A percentile compares a stretch with the other conserved stretches of the same genome.
Conservation (phyloP, 2,329 filamentous ascomycete species). For the Diplodia sapinea region DNA sequence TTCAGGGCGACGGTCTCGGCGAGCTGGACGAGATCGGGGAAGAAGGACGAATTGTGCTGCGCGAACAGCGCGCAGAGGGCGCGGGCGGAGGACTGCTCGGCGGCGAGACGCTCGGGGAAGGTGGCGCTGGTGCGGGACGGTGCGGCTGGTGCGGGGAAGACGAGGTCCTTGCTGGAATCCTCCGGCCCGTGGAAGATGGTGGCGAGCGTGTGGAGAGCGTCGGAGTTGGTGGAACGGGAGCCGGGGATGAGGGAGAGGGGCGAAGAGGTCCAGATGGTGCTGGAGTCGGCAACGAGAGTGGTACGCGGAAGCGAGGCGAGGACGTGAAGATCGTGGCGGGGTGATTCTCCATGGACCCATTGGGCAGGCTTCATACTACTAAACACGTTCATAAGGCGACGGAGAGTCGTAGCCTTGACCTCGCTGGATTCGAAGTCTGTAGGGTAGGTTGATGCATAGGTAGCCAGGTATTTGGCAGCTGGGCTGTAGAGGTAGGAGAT, state of each 20-base stretch:
- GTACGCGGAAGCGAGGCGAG: slow-evolving; percentile 63
- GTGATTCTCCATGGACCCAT: slow-evolving; percentile 61
- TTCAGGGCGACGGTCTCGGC: slow-evolving; percentile 64
- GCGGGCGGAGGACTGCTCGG: slow-evolving; percentile 60
- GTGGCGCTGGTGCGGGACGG: slow-evolving; percentile 26
- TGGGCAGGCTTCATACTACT: slow-evolving; percentile 55
- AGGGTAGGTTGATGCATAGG: slow-evolving; percentile 61
- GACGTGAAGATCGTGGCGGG: slow-evolving; percentile 62
- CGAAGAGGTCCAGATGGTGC: slow-evolving; percentile 33
- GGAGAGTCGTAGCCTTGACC: not conserved
- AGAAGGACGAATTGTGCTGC: slow-evolving; percentile 57
- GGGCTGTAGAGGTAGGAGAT: slow-evolving; percentile 60
- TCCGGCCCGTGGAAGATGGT: slow-evolving; percentile 62
- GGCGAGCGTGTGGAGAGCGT: slow-evolving; percentile 61
- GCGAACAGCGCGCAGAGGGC: slow-evolving; percentile 62
- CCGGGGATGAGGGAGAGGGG: slow-evolving; percentile 54
- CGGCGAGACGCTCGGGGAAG: slow-evolving; percentile 47
- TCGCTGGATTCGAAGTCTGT: slow-evolving; percentile 60
- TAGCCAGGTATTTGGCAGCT: slow-evolving; percentile 63
- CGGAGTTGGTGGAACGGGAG: slow-evolving; percentile 58
- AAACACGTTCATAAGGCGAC: slow-evolving; percentile 52
- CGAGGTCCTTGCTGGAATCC: slow-evolving; percentile 40
- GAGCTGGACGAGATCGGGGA: slow-evolving; percentile 57
- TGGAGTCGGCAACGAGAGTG: slow-evolving; percentile 50
- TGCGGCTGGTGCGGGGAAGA: slow-evolving; percentile 43